Evolutionary conservation across 2,329 filamentous ascomycete genomes (phyloP), one percentile per base, ranked within the genome.

Genomic region (Ascosphaera aggregata): DNA sequence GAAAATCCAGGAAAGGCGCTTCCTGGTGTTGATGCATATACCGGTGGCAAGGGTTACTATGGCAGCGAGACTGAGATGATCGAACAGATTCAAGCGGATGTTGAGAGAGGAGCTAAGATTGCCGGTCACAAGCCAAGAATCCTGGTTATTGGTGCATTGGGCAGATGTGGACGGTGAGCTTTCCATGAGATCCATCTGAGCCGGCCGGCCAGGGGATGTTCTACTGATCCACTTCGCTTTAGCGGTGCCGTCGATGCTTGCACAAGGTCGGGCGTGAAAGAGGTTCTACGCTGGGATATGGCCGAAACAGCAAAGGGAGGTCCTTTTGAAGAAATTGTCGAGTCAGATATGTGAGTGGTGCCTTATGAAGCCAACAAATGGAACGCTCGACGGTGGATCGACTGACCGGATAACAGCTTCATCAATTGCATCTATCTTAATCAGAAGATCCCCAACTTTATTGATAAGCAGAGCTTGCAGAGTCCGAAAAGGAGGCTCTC

Each of bases 361-460:
- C 18, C 16, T 22, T 36, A 34, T 13, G 37, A 31, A n/a, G 8
- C 27, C 3, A 22, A 13, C 37, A 19, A 15, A 20, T 31, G 5
- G 17, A 37, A 37, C 5, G n/a, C 7, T n/a, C 9, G 19, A 18
- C 8, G 17, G 13, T 27, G 22, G 13, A 13, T 7, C 17, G 11
- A 35, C 18, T 3, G 30, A 49, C 52, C 39, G 49, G n/a, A n/a
- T 43, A 74, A 80, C 50, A 76, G 82, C 52, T 81, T 84, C 54
- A 66, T 89, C 56, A 91, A 89, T 64, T 84, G 78, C 68, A 86
- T 93, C 55, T 93, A 93, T 61, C 73, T 94, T 34, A 72, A 66
- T 43, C 64, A 72, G 48, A 71, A 76, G 54, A 85, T 89, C 47
- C 78, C 80, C 18, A 77, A 78, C 24, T 94, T 94, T 54, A 69